A percentile compares a stretch with the other conserved stretches of the same genome.
Conservation (phyloP, 1,139 yeast genomes). For the Eremothecium gossypii region DNA sequence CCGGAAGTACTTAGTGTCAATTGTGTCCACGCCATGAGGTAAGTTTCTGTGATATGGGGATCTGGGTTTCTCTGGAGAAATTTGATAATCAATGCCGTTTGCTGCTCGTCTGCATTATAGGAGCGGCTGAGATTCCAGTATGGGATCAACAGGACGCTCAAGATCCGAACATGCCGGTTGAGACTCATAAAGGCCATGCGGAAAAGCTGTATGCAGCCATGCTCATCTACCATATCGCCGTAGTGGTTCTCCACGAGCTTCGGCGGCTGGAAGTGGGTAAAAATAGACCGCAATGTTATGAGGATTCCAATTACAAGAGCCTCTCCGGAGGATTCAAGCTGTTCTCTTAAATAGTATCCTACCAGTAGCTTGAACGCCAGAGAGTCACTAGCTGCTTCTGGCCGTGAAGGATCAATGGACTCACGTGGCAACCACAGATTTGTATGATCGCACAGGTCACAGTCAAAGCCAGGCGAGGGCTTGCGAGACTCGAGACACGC, state of each 20-base stretch:
- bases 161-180: slow-evolving; percentile 45
- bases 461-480: not conserved
- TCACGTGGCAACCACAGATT: slow-evolving; percentile 6
- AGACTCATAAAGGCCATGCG: slow-evolving; percentile 26
- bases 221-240: not conserved
- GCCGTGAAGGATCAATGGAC: slow-evolving; percentile 27
- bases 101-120: slow-evolving; percentile 20
- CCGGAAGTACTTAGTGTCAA: slow-evolving; percentile 23
- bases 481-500: slow-evolving; percentile 17
- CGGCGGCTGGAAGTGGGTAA: slow-evolving; percentile 43
- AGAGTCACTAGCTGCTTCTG: slow-evolving; percentile 14
- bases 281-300: slow-evolving; percentile 39
- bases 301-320: slow-evolving; percentile 36
- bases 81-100: slow-evolving; percentile 19
- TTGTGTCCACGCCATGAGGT: slow-evolving; percentile 24
- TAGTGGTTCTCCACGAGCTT: slow-evolving; percentile 8
- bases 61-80: slow-evolving; percentile 17
- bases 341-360: slow-evolving; percentile 17
- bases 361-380: slow-evolving; percentile 22
- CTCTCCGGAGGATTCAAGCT: slow-evolving; percentile 18
- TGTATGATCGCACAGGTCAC: not conserved
- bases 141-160: slow-evolving; percentile 34
- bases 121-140: slow-evolving; percentile 20
- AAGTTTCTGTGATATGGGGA: slow-evolving; percentile 19
- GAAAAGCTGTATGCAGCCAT: slow-evolving; percentile 18